Evolutionary conservation across 1,284 basidiomycete species (phyloP), one percentile per base, ranked within the genome.

Genomic region (Rhizoctonia solani): DNA sequence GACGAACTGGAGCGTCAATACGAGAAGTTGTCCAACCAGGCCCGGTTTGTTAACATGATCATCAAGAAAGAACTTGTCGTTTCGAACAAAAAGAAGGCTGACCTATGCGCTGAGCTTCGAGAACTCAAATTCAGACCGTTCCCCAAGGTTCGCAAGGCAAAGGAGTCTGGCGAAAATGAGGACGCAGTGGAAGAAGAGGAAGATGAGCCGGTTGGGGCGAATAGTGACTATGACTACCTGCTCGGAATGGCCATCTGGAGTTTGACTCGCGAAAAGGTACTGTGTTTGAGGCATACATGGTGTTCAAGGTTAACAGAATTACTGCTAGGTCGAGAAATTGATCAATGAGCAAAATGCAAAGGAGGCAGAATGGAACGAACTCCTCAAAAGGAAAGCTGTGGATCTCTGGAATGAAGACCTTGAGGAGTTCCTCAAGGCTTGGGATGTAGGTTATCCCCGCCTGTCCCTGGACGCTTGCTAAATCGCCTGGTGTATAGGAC

Each of bases 11-110:
- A 94, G 75, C 80, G 79, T 54, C 85, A 87, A 68, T 89, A 93
- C 72, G 95, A 98, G 74, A 89, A 85, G 70, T 81, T 98, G 9
- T 89, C 88, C 67, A 99, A 99, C 76, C 97, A 99, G 78, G 96
- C 95, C 16, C 90, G 95, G 29, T 99, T 99, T 79, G 88, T 99
- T 52, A 85, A 93, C 76, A 95, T 98, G 95, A 98, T 99, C 74
- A 86, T 99, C 70, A 85, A 88, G 71, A 92, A 87, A 75, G 82
- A 95, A 75, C 84, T 99, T n/a, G 78, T 85, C n/a, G 88, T 99
- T 27, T 87, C 88, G n/a, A 95, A 92, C 75, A 90, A 95, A 74
- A 96, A 94, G 80, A 95, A 94, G 76, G 83, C 81, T 1, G 92
- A 90, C 66, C 89, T 99, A 72, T 88, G 98, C 25, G 80, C 77